A percentile compares a stretch with the other conserved stretches of the same genome.
Evolutionary conservation across 108 stramenopile genomes (phyloP).

Genomic region (Chaetoceros tenuissimus): DNA sequence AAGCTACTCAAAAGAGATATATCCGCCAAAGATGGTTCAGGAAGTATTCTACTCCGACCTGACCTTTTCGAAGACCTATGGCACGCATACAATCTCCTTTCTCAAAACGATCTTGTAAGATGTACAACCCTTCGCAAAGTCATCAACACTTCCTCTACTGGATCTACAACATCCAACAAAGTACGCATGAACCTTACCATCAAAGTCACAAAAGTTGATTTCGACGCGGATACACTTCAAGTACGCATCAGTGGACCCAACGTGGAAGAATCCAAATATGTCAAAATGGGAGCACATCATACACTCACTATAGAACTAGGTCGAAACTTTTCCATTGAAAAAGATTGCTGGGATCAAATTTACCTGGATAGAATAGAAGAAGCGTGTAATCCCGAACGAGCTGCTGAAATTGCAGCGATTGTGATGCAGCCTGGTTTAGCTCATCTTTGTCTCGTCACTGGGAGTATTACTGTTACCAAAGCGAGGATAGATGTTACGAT

Average conservation of each 20-base stretch:
- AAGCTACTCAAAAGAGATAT: conserved; percentile 68
- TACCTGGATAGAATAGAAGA: conserved; percentile 86
- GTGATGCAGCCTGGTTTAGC: conserved; percentile 89
- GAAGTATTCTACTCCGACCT: conserved; percentile 73
- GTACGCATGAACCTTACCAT: conserved; percentile 88
- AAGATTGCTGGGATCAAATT: conserved; percentile 91
- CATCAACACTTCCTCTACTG: conserved; percentile 82
- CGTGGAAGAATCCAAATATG: conserved; percentile 63
- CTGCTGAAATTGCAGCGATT: conserved; percentile 91
- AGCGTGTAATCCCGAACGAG: conserved; percentile 78
- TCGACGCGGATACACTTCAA: conserved; percentile 78
- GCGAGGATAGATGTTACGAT: conserved; percentile 88
- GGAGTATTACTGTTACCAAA: conserved; percentile 83
- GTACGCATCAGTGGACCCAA: conserved; percentile 84
- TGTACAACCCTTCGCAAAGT: conserved; percentile 95
- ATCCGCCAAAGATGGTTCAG: conserved; percentile 84
- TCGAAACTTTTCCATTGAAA: conserved; percentile 86
- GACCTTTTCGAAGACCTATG: conserved; percentile 96
- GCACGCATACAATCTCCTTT: conserved; percentile 94
- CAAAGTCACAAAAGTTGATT: conserved; percentile 86
- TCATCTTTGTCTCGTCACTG: conserved; percentile 91
- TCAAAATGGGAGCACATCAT: conserved; percentile 92
- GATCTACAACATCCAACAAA: conserved; percentile 78
- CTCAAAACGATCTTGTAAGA: conserved; percentile 72
- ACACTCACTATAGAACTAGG: conserved; percentile 87